These are phyloP conservation scores for Phragmites australis DNA, from an alignment of 176 grass and related monocot genomes.

Conservation along the genomic window DNA sequence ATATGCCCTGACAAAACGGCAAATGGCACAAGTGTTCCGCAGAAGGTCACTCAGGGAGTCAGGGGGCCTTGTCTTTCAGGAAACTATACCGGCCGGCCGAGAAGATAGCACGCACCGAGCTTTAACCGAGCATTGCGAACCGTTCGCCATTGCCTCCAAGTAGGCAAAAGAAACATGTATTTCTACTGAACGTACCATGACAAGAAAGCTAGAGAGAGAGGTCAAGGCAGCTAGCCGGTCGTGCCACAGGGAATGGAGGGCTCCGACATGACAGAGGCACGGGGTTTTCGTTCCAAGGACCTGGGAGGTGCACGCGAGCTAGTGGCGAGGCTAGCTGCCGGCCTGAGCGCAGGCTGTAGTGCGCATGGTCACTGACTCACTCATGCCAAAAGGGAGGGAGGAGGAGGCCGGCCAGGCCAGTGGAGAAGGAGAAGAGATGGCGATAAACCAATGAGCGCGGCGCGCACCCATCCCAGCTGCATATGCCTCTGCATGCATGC, in stretches of 20 bases:
- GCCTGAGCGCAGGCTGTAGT: not conserved
- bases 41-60: conserved; percentile 9
- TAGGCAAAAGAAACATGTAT: not conserved
- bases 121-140: not conserved
- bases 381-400: not conserved
- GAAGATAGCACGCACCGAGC: not conserved
- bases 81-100: not conserved
- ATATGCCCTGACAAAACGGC: conserved; percentile 41
- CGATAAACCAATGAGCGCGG: conserved; percentile 8
- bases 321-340: not conserved
- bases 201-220: not conserved
- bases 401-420: not conserved
- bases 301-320: conserved; percentile 29
- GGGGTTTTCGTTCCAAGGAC: conserved; percentile 43
- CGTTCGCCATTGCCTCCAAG: not conserved
- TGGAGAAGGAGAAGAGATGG: not conserved
- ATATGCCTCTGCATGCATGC: not conserved
- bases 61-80: conserved; percentile 18
- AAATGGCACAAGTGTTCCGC: conserved; percentile 1
- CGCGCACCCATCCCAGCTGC: not conserved
- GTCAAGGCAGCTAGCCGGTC: not conserved
- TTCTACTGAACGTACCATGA: not conserved
- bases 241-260: not conserved
- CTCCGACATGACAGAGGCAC: not conserved
- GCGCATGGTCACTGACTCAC: not conserved